Percentiles rank a stretch among this genome's conserved stretches.
phyloP scores from a whole-genome alignment of 345 rosid species.

The Pugionium cornutum region DNA sequence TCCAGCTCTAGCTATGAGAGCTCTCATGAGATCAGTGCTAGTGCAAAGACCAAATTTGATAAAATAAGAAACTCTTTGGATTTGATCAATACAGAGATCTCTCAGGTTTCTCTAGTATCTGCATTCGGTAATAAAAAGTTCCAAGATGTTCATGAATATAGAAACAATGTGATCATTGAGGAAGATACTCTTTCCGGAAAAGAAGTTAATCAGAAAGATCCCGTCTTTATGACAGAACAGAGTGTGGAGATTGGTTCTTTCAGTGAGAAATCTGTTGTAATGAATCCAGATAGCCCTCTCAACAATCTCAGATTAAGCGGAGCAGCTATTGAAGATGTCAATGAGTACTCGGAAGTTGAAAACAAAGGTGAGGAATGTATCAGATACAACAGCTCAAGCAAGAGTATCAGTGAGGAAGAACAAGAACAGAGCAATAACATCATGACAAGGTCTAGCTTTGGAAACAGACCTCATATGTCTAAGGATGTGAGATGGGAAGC shows the following conservation, averaged over 20 bases:
- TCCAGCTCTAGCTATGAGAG: conserved; percentile 44
- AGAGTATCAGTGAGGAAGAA: conserved; percentile 85
- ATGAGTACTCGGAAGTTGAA: conserved; percentile 44
- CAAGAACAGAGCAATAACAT: conserved; percentile 40
- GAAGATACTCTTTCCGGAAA: conserved; percentile 30
- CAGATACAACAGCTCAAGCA: conserved; percentile 74
- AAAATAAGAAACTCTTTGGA: conserved; percentile 33
- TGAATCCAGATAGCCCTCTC: conserved; percentile 50
- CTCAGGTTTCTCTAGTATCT: conserved; percentile 13
- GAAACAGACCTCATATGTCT: conserved; percentile 97
- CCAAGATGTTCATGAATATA: background rate
- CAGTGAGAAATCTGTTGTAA: conserved; percentile 42
- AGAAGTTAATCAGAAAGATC: conserved; percentile 29
- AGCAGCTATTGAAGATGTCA: conserved; percentile 37
- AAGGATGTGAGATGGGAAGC: conserved; percentile 93
- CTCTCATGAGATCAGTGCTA: conserved; percentile 45
- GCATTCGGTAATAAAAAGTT: background rate
- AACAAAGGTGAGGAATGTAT: conserved; percentile 72
- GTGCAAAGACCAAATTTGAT: conserved; percentile 46
- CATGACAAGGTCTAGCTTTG: conserved; percentile 77
- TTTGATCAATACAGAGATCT: conserved; percentile 23
- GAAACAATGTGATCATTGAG: conserved; percentile 22
- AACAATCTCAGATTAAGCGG: conserved; percentile 39
- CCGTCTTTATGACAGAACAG: conserved; percentile 31
- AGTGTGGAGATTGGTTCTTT: conserved; percentile 49